Base-by-base conservation (phyloP, 352 stramenopile genomes). In the Pythium oligandrum region DNA sequence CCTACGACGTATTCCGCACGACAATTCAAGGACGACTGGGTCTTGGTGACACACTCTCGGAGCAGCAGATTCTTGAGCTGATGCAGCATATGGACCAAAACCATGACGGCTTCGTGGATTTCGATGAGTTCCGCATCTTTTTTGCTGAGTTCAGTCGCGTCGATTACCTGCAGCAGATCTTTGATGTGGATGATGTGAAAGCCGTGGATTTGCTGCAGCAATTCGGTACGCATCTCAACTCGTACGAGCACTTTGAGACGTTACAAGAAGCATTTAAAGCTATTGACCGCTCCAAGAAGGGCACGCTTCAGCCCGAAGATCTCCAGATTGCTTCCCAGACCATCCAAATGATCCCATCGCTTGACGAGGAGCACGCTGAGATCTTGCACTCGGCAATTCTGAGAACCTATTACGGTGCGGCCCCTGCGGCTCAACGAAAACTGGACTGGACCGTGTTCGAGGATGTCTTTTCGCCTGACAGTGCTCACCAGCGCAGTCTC, bases 31-130 rank as follows among this genome's bases (percentile, higher is more conserved):
- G 63, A 6, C 78, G 75, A 12, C 57, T 92, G 4, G 68, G 78
- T 9, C 63, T 92, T 0, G 55, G 61, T 1, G 68, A 76, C 30
- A 82, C 69, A 0, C 70, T 97, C 4, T 93, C 84, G 10, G 86
- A 94, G 57, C 81, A 94, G 44, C 86, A 97, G 63, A 93, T 96
- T 12, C 96, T 96, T 31, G 90, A 97, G 58, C 60, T 97, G 30
- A 97, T 97, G 90, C 78, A 95, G 53, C 79, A 92, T 46, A 83
- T 97, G 52, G 90, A 97, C 61, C 75, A 88, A 44, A 94, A 97
- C 40, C 74, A 88, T 48, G 89, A 97, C 49, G 88, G 85, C 2
- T 74, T 94, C 17, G 90, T 97, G 7, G 75, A 94, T 55, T 92
- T 95, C 51, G 68, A 88, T 33, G 90, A 97, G 60, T 97, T 97